Evolutionary conservation across 768 basidiomycete species (phyloP).

Genomic region (Saitozyma podzolica): DNA sequence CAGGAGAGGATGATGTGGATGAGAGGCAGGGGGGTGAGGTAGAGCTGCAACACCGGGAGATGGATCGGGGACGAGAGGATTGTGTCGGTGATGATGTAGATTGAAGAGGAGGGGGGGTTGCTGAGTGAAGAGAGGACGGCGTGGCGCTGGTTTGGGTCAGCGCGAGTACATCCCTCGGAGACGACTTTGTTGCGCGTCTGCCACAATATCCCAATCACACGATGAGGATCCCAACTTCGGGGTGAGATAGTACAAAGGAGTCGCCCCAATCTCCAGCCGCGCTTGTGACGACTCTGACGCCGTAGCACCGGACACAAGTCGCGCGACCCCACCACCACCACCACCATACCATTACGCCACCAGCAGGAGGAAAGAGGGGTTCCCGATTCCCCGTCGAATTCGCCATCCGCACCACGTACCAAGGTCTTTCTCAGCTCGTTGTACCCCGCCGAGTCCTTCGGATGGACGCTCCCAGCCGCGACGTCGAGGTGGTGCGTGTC

Average conservation of each 20-base stretch:
- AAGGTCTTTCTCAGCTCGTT: neutral
- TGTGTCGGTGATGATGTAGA: constrained; percentile 13
- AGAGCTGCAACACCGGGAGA: constrained; percentile 4
- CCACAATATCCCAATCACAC: no score
- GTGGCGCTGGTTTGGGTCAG: neutral
- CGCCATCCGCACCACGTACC: neutral
- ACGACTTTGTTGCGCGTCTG: no score
- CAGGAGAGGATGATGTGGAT: constrained; percentile 14
- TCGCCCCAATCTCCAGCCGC: no score
- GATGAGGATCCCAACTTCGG: no score
- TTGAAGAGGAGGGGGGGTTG: constrained; percentile 3
- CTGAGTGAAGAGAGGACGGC: constrained; percentile 9
- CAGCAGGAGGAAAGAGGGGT: neutral
- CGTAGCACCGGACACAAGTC: no score
- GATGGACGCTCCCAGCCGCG: neutral
- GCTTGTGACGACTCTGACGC: no score
- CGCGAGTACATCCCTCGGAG: no score
- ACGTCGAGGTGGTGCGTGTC: constrained; percentile 7
- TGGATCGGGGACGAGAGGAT: constrained; percentile 3
- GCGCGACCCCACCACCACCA: no score
- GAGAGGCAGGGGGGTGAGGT: constrained; percentile 7
- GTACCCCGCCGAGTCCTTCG: constrained; percentile 4
- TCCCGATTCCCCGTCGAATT: no score
- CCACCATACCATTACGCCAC: no score
- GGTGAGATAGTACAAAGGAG: no score